Conservation (phyloP, 352 stramenopile species). For the Pythium aquatile region DNA sequence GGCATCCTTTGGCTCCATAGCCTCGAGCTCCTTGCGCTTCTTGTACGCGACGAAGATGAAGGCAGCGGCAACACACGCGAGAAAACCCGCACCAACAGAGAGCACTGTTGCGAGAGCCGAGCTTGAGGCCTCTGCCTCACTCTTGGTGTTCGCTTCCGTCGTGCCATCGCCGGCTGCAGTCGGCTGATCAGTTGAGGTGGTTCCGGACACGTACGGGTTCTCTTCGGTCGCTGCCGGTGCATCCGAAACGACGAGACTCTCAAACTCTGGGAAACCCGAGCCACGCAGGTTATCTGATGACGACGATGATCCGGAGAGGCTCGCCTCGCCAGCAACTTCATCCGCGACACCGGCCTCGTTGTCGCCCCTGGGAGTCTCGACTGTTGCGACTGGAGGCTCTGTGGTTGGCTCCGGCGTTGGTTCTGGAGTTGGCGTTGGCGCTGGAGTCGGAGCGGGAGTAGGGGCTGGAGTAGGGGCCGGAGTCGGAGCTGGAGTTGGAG, state of each 20-base stretch:
- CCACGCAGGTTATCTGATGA: constrained; percentile 2
- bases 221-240: not conserved
- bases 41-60: constrained; percentile 22
- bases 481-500: constrained; percentile 14
- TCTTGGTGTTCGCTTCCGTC: constrained; percentile 15
- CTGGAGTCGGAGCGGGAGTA: constrained; percentile 21
- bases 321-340: not conserved
- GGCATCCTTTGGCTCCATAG: constrained; percentile 18
- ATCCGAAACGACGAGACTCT: not conserved
- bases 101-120: constrained; percentile 14
- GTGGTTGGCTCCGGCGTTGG: constrained; percentile 3
- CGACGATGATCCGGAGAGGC: not conserved
- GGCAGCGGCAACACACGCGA: constrained; percentile 12
- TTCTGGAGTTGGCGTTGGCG: constrained; percentile 24
- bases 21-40: constrained; percentile 21
- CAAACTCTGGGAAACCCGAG: not conserved
- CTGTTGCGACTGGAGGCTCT: not conserved
- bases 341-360: not conserved
- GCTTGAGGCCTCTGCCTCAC: not conserved
- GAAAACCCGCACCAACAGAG: constrained; percentile 13
- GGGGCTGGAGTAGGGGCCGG: constrained; percentile 15
- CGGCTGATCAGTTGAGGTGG: not conserved
- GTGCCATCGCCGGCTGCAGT: not conserved
- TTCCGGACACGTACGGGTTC: not conserved
- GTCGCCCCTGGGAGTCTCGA: not conserved